These are phyloP conservation scores for Trichomonas vaginalis DNA, from an alignment of 208 protist species.

Conservation along the genomic window DNA sequence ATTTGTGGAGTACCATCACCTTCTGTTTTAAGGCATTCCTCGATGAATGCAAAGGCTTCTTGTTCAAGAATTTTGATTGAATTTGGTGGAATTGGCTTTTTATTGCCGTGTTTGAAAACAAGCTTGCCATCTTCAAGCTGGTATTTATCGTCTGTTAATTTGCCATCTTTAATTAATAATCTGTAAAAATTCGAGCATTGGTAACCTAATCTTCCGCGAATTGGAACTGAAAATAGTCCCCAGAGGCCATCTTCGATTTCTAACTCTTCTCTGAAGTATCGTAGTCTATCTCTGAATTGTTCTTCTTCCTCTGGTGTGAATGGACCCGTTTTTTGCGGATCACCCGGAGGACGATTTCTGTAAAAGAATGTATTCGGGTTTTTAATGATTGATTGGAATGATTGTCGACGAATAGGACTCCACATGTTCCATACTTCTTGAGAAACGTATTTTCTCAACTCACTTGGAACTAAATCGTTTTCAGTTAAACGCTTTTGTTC, in stretches of 20 bases:
- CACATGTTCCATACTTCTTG: neutral
- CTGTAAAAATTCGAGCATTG: conserved; percentile 9
- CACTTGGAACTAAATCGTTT: neutral
- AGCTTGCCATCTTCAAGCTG: neutral
- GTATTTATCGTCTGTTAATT: neutral
- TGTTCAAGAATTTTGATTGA: neutral
- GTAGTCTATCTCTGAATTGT: neutral
- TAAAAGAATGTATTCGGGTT: conserved; percentile 15
- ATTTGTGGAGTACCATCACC: neutral
- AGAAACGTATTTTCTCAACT: neutral
- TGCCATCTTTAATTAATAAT: neutral
- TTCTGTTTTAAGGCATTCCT: neutral
- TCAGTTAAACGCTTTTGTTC: neutral
- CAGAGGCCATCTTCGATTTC: neutral
- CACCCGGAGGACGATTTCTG: neutral
- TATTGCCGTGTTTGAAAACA: neutral
- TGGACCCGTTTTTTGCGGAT: neutral
- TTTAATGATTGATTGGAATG: neutral
- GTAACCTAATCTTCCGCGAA: neutral
- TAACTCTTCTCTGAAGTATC: neutral
- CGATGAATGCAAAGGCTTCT: neutral
- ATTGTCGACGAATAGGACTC: neutral
- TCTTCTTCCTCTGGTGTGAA: neutral
- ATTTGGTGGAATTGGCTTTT: neutral
- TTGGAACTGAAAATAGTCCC: neutral